A percentile compares a stretch with the other conserved stretches of the same genome.
phyloP scores from a whole-genome alignment of 352 stramenopile genomes.

The Globisporangium cylindrosporum region DNA sequence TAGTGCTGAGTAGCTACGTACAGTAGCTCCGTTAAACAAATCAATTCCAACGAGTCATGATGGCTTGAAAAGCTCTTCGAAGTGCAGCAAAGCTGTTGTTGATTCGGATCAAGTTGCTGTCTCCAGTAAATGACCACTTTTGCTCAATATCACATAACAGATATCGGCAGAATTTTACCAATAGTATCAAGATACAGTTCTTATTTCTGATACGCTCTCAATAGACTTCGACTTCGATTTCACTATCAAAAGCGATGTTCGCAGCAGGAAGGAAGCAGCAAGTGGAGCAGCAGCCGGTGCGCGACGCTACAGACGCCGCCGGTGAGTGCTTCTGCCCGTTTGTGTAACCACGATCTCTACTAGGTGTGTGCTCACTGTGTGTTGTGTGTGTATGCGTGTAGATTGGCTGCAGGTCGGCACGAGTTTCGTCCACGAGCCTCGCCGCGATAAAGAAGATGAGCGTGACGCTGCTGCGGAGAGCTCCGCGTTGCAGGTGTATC shows the following conservation, averaged over 20 bases:
- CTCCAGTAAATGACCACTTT: too few relatives aligned
- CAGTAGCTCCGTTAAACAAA: not conserved
- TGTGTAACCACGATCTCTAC: not conserved
- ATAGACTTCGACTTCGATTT: too few relatives aligned
- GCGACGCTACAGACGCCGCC: not conserved
- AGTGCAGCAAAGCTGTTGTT: too few relatives aligned
- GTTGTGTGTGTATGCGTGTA: not conserved
- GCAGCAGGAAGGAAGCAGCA: conserved; percentile 4
- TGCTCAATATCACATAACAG: too few relatives aligned
- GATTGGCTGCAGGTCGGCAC: conserved; percentile 14
- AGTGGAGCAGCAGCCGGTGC: not conserved
- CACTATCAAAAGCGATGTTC: not conserved
- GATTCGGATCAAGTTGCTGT: too few relatives aligned
- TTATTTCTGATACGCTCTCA: not conserved
- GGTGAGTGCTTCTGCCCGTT: not conserved
- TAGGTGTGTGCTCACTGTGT: not conserved
- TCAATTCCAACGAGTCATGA: not conserved
- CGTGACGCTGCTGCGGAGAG: conserved; percentile 1
- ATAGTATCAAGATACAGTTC: too few relatives aligned
- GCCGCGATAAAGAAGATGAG: not conserved
- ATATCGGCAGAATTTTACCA: too few relatives aligned
- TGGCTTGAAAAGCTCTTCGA: too few relatives aligned
- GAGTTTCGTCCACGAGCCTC: conserved; percentile 9
- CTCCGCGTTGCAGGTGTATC: conserved; percentile 15
- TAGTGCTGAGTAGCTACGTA: not conserved